Evolutionary conservation across 495 filamentous ascomycete genomes (phyloP), one percentile per base, ranked within the genome.

Genomic region (Oidiodendron maius): DNA sequence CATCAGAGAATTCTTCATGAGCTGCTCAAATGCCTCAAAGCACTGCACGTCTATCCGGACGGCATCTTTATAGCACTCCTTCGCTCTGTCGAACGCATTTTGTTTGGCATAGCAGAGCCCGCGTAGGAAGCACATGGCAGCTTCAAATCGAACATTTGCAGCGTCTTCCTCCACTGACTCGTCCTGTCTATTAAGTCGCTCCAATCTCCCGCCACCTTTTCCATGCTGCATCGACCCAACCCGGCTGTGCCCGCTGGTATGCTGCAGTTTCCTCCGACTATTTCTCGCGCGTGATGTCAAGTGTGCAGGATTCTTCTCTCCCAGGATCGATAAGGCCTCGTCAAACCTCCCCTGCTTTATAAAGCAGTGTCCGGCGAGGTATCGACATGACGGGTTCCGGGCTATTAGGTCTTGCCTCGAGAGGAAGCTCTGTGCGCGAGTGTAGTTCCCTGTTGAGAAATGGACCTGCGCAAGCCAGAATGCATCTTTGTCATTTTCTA

Each of bases 1-100:
- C 88, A 99, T 94, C 21, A 97, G 78, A 16, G 84, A 86, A 65
- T 97, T 97, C 70, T 91, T 90, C 85, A 96, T 96, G 41, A 99
- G 76, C 64, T 96, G 89, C 50, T 95, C 91, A 59, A 97, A 97
- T 2, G 93, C 93, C 62, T 99, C 93, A 60, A 94, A 97, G 64
- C 93, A 99, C 62, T 96, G 91, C 4, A 97, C 90, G 62, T 99
- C 94, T 59, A 99, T 96, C 40, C 87, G 76, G 35, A 97, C 87
- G 5, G 93, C 93, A 57, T 94, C 87, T 69, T 95, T 96, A 73
- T 96, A 99, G 67, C 94, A 96, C 59, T 96, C 90, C 58, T 95
- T 95, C 28, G 93, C 93, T 21, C 91, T 83, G 60, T 99, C 94
- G 55, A 96, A 97, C 12, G 91, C 87, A 65, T 97, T 99, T 67